Base-by-base conservation (phyloP, 306 rosid species). In the Malus fusca region DNA sequence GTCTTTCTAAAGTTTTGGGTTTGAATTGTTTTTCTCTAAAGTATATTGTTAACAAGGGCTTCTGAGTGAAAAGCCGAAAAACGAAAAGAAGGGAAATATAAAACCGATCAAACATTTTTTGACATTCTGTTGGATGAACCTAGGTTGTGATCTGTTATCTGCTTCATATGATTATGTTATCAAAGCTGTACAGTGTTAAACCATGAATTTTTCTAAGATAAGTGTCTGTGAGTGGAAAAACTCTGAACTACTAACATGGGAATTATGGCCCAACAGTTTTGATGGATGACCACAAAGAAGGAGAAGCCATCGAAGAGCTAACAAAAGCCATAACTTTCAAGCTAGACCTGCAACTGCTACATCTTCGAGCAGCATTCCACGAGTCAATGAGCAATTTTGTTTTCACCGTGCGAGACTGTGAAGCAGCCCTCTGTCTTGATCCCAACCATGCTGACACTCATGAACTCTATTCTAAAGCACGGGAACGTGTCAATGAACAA, bases 281-380 rank as follows among this genome's bases (percentile, higher is more conserved):
- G 75, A 93, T 93, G 98, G 98, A 93, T 81, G 98, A 93, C 84
- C 96, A 88, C 74, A 88, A 86, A 86, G 98, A 93, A 87, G 81
- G 66, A 22, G 98, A 91, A 74, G 98, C 98, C 63, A 93, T 93
- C 60, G 79, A 58, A 71, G 98, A 90, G 82, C 96, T 93, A 63
- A 72, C 89, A 26, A 89, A 84, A 79, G 97, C 95, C 78, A 88
- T 93, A 40, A 63, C 83, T 59, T 93, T 93, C 80, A 93, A 85
- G 84, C 96, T 91, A 2, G 98, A 93, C 76, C 69, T 91, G 35
- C 97, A 90, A 85, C 82, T 93, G 48, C 84, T 93, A 69, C 89
- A 90, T 84, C 98, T 93, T 68, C 92, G 98, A 82, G 98, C 97
- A 11, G 98, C 98, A 23, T 93, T 93, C 82, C 76, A 90, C 2